Evolutionary conservation across 2,329 filamentous ascomycete genomes (phyloP).

Genomic region (Aureobasidium pullulans): DNA sequence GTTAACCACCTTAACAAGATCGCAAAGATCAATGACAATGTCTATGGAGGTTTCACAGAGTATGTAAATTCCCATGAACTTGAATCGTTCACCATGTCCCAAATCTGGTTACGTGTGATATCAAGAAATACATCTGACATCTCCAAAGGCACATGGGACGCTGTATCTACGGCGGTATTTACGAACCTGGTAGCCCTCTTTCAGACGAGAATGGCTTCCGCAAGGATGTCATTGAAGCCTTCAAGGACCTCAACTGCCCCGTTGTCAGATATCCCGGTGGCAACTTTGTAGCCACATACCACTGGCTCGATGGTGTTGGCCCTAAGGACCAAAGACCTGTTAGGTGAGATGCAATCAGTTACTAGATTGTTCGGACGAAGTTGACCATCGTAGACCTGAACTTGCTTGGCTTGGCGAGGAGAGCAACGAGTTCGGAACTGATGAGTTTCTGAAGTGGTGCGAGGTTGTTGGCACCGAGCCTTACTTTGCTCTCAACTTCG

Average conservation of each 20-base stretch:
- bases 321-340: constrained; percentile 60
- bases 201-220: constrained; percentile 70
- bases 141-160: constrained; percentile 69
- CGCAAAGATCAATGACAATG: constrained; percentile 69
- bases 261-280: constrained; percentile 76
- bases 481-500: constrained; percentile 74
- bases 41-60: constrained; percentile 82
- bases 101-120: neutral
- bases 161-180: constrained; percentile 82
- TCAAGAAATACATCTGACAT: neutral
- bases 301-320: constrained; percentile 77
- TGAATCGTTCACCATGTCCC: neutral
- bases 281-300: constrained; percentile 79
- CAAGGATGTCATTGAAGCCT: constrained; percentile 66
- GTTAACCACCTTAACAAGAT: constrained; percentile 59
- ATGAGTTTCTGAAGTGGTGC: constrained; percentile 82
- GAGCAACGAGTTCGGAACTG: constrained; percentile 72
- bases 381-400: constrained; percentile 48
- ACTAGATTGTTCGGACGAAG: too few species aligned
- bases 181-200: constrained; percentile 66
- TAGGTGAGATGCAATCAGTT: neutral
- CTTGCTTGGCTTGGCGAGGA: constrained; percentile 74
- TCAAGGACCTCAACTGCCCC: constrained; percentile 67
- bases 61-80: constrained; percentile 34
- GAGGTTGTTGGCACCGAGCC: constrained; percentile 66